phyloP scores from a whole-genome alignment of 2,329 filamentous ascomycete species.

The Colletotrichum theobromicola region DNA sequence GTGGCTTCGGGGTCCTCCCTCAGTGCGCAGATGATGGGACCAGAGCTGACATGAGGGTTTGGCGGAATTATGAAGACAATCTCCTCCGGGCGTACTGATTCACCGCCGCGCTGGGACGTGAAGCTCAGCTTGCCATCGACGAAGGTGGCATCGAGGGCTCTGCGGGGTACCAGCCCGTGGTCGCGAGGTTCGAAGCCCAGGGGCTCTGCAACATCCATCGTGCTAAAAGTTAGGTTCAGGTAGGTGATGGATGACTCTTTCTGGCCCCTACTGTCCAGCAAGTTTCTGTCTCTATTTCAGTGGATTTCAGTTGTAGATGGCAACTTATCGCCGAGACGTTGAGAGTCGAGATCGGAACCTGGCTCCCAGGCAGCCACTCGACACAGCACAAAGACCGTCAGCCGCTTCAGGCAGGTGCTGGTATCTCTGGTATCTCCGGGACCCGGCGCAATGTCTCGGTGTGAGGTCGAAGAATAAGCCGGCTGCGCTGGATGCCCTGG shows the following conservation, averaged over 20 bases:
- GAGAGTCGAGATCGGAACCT: not conserved
- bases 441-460: not conserved
- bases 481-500: not conserved
- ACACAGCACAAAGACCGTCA: not conserved
- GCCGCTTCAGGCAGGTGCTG: slow-evolving; percentile 2
- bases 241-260: not conserved
- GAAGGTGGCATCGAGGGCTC: slow-evolving; percentile 11
- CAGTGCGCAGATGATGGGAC: slow-evolving; percentile 42
- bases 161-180: slow-evolving; percentile 11
- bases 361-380: not conserved
- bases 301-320: not conserved
- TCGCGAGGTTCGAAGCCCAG: slow-evolving; percentile 6
- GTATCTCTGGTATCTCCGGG: not conserved
- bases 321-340: not conserved
- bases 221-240: not conserved
- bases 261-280: not conserved
- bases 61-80: slow-evolving; percentile 28
- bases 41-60: not conserved
- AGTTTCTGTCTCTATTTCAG: not conserved
- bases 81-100: slow-evolving; percentile 22
- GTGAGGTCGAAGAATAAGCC: not conserved
- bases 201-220: not conserved
- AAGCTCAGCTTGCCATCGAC: slow-evolving; percentile 14
- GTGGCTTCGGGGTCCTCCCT: slow-evolving; percentile 34
- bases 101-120: not conserved